These are phyloP conservation scores for Lepiota venenata DNA, from an alignment of 768 basidiomycete genomes.

Conservation along the genomic window DNA sequence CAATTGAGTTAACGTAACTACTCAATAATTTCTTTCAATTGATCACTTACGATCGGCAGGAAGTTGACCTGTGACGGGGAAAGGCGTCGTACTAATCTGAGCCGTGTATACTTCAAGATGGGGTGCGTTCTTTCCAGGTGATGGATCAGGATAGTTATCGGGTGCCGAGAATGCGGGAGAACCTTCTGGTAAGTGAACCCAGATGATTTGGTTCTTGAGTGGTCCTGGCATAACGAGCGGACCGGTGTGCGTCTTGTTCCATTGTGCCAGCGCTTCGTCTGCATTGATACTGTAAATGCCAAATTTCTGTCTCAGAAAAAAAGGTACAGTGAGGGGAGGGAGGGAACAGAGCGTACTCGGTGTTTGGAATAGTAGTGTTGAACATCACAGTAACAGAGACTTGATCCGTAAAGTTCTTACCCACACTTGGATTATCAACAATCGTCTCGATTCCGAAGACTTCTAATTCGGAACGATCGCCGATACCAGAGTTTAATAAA, in stretches of 20 bases:
- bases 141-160: no score
- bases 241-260: neutral
- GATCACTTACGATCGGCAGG: neutral
- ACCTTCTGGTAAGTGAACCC: neutral
- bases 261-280: slow-evolving; percentile 3
- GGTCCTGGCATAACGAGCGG: neutral
- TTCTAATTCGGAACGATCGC: slow-evolving; percentile 14
- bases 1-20: neutral
- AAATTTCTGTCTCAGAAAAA: neutral
- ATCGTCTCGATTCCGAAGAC: slow-evolving; percentile 14
- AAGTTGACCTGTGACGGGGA: neutral
- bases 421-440: slow-evolving; percentile 18
- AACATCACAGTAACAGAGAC: neutral
- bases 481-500: slow-evolving; percentile 23
- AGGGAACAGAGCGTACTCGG: neutral
- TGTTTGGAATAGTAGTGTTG: neutral
- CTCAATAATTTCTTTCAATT: neutral
- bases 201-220: neutral
- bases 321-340: neutral
- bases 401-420: slow-evolving; percentile 15
- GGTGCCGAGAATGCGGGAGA: slow-evolving; percentile 1
- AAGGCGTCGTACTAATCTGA: neutral
- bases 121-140: neutral
- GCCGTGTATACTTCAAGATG: neutral
- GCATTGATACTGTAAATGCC: no score